Conservation (phyloP, 495 filamentous ascomycete genomes). For the Talaromyces adpressus region DNA sequence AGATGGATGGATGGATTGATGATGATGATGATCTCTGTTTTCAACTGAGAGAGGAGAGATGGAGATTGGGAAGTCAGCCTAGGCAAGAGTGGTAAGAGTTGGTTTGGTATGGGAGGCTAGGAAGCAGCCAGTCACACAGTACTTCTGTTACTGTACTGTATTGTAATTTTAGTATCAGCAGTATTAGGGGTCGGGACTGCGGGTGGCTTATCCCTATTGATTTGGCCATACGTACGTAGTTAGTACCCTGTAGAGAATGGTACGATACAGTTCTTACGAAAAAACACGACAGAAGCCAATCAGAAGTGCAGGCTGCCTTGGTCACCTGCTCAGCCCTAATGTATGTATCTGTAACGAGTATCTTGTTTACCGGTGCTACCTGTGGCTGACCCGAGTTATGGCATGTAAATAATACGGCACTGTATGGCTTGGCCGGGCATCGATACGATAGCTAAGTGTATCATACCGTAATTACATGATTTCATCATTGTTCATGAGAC, state of each 20-base stretch:
- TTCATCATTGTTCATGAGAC: background rate
- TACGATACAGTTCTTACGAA: background rate
- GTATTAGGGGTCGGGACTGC: background rate
- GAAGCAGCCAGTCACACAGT: background rate
- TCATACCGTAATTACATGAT: background rate
- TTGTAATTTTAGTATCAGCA: background rate
- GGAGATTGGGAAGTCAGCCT: constrained; percentile 6
- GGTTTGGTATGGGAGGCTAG: background rate
- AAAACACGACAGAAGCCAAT: background rate
- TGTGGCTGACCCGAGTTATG: background rate
- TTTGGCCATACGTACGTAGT: no score
- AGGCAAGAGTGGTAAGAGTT: background rate
- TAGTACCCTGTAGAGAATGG: background rate
- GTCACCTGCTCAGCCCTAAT: background rate
- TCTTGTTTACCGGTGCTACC: background rate
- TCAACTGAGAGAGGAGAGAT: constrained; percentile 7
- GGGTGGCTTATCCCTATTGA: background rate
- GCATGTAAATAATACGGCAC: background rate
- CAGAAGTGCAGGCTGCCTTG: background rate
- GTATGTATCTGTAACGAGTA: background rate
- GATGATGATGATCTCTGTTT: constrained; percentile 6
- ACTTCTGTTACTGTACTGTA: background rate
- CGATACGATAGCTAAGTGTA: background rate
- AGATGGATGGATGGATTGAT: constrained; percentile 1
- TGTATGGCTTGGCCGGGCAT: background rate